Evolutionary conservation across 2,329 filamentous ascomycete species (phyloP).

Genomic region (Penicillium sp.): DNA sequence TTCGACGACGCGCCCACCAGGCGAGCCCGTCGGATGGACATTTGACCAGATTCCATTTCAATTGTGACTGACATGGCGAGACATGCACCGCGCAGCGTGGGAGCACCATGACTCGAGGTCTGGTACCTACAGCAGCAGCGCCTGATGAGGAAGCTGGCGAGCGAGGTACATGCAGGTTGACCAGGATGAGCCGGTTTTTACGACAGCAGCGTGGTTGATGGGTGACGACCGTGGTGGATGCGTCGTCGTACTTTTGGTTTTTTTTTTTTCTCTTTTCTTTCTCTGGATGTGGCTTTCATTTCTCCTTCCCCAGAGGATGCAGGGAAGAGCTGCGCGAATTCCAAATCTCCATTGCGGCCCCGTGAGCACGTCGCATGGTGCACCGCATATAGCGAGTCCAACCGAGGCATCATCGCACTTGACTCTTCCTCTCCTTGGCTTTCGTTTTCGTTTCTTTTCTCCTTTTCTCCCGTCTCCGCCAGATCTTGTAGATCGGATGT

Average conservation of each 20-base stretch:
- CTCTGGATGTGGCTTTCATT: no score
- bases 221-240: conserved; percentile 14
- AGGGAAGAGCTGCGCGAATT: no score
- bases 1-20: not conserved
- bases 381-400: no score
- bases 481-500: no score
- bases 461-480: no score
- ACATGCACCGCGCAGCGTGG: conserved; percentile 13
- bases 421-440: no score
- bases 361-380: no score
- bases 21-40: not conserved
- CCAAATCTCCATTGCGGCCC: no score
- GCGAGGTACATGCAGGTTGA: conserved; percentile 12
- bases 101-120: conserved; percentile 3
- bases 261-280: not conserved
- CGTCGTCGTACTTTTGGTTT: conserved; percentile 7
- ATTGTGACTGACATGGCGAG: conserved; percentile 11
- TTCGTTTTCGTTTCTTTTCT: no score
- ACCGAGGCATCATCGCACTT: no score
- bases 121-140: conserved; percentile 17
- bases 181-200: conserved; percentile 12
- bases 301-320: no score
- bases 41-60: conserved; percentile 10
- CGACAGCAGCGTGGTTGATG: conserved; percentile 14
- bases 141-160: conserved; percentile 4